phyloP scores from a whole-genome alignment of 2,329 filamentous ascomycete genomes.

The Penicillium capsulatum region DNA sequence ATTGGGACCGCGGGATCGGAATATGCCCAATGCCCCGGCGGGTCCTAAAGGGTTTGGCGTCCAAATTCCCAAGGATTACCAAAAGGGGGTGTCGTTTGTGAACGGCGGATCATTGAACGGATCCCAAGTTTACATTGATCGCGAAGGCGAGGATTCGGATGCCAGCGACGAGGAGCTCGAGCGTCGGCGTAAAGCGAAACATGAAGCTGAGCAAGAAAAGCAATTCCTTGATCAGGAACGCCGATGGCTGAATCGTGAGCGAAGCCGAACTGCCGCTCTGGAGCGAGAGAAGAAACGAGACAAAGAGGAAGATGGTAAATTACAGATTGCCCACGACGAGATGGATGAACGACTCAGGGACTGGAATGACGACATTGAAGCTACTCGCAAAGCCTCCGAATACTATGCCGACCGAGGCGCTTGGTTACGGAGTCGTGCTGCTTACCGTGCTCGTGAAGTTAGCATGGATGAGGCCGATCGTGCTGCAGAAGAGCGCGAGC shows the following conservation, averaged over 20 bases:
- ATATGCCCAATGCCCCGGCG: slow-evolving; percentile 70
- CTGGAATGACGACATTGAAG: slow-evolving; percentile 91
- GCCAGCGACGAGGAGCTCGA: slow-evolving; percentile 85
- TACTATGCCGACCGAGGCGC: slow-evolving; percentile 84
- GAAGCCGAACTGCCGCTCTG: slow-evolving; percentile 74
- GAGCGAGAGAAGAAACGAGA: slow-evolving; percentile 81
- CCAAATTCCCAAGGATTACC: slow-evolving; percentile 66
- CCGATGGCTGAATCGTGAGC: slow-evolving; percentile 86
- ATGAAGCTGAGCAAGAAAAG: slow-evolving; percentile 71
- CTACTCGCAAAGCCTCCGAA: slow-evolving; percentile 63
- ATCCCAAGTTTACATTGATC: slow-evolving; percentile 51
- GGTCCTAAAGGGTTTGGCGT: slow-evolving; percentile 60
- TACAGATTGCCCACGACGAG: slow-evolving; percentile 60
- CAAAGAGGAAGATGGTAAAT: slow-evolving; percentile 64
- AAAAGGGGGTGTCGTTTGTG: slow-evolving; percentile 76
- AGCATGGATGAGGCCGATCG: slow-evolving; percentile 79
- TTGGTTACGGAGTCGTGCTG: slow-evolving; percentile 77
- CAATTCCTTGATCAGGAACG: slow-evolving; percentile 79
- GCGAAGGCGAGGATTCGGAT: slow-evolving; percentile 81
- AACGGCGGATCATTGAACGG: slow-evolving; percentile 69
- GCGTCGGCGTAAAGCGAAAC: slow-evolving; percentile 64
- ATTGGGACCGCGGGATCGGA: slow-evolving; percentile 64
- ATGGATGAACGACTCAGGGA: slow-evolving; percentile 68
- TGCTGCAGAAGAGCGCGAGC: slow-evolving; percentile 70
- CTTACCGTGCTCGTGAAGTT: slow-evolving; percentile 69